Evolutionary conservation across 345 rosid genomes (phyloP).

Genomic region (Rhodamnia argentea): DNA sequence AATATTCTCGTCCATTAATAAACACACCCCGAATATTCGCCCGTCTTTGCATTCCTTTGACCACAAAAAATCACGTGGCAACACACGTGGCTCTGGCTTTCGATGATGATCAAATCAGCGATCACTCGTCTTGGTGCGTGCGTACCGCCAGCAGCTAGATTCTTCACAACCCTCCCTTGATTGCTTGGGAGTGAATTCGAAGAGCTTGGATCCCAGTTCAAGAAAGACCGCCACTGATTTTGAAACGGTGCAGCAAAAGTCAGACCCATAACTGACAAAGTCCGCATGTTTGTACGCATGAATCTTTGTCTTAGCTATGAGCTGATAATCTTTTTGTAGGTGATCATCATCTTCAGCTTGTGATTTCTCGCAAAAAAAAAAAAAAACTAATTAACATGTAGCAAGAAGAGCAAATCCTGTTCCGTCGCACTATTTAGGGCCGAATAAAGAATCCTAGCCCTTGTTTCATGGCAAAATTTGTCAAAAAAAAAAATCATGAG

Average conservation of each 20-base stretch:
- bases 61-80: not conserved
- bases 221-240: not conserved
- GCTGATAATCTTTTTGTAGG: not conserved
- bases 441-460: no score
- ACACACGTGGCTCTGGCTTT: not conserved
- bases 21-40: not conserved
- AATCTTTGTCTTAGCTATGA: not conserved
- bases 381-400: not conserved
- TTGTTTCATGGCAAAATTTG: no score
- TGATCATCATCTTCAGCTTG: not conserved
- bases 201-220: not conserved
- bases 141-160: not conserved
- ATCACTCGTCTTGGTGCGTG: not conserved
- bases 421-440: not conserved
- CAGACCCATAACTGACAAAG: not conserved
- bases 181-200: not conserved
- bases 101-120: not conserved
- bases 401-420: not conserved
- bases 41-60: not conserved
- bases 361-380: not conserved
- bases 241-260: not conserved
- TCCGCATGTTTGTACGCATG: not conserved
- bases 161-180: not conserved
- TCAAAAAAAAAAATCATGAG: no score
- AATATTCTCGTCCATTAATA: not conserved